Conservation (phyloP, 2,329 filamentous ascomycete species). For the Botryotinia globosa region DNA sequence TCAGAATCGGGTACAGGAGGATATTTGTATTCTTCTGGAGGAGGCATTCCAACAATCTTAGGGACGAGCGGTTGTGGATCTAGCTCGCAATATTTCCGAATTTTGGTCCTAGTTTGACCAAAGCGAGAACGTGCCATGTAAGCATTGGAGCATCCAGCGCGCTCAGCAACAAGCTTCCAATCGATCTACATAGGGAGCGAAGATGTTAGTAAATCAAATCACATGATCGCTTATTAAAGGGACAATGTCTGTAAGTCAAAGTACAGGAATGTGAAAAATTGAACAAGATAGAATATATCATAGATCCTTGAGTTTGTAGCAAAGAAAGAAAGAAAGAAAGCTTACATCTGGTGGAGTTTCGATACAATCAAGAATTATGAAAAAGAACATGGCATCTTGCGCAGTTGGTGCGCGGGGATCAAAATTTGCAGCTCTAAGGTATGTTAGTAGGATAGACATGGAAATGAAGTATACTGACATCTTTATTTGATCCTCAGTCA, state of each 20-base stretch:
- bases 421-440: background rate
- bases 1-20: background rate
- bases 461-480: background rate
- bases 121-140: conserved; percentile 49
- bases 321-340: background rate
- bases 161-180: conserved; percentile 47
- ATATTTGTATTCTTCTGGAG: background rate
- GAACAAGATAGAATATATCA: background rate
- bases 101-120: conserved; percentile 50
- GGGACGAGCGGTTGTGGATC: background rate
- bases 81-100: conserved; percentile 33
- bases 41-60: background rate
- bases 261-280: background rate
- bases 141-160: conserved; percentile 46
- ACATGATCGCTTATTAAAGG: background rate
- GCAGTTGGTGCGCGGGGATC: conserved; percentile 4
- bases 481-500: background rate
- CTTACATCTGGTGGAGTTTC: conserved; percentile 29
- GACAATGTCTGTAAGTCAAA: background rate
- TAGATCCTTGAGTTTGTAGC: background rate
- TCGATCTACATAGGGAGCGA: conserved; percentile 35
- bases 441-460: background rate
- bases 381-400: conserved; percentile 29
- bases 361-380: conserved; percentile 25
- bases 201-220: background rate